A percentile compares a stretch with the other conserved stretches of the same genome.
phyloP scores from a whole-genome alignment of 208 protist genomes.

The Vickermania spadyakhi region DNA sequence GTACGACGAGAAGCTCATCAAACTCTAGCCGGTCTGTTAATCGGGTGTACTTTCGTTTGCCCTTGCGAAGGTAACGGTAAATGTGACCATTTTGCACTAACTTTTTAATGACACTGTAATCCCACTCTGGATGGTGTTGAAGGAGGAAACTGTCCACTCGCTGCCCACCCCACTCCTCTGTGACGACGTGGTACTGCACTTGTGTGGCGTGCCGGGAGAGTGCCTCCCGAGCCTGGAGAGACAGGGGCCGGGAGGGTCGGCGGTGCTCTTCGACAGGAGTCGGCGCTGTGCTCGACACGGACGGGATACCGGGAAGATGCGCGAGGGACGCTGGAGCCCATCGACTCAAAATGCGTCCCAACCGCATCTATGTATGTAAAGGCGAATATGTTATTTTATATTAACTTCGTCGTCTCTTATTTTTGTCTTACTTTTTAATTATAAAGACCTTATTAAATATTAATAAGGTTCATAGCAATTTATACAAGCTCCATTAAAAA shows the following conservation, averaged over 20 bases:
- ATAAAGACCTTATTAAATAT: too few species aligned
- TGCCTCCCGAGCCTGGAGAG: conserved; percentile 54
- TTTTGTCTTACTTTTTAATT: too few species aligned
- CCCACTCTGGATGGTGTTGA: conserved; percentile 81
- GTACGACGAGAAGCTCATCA: conserved; percentile 83
- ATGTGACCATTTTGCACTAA: conserved; percentile 84
- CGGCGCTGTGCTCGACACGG: conserved; percentile 5
- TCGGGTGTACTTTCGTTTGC: conserved; percentile 78
- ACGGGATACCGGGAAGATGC: conserved; percentile 23
- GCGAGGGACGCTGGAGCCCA: conserved; percentile 35
- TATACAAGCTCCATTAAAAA: not conserved
- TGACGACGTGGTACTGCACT: conserved; percentile 80
- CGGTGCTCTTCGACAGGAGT: conserved; percentile 29
- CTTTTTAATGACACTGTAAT: conserved; percentile 67
- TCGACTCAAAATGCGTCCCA: conserved; percentile 7
- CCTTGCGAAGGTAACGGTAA: conserved; percentile 81
- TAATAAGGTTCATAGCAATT: not conserved
- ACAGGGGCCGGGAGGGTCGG: conserved; percentile 51
- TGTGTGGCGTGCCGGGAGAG: conserved; percentile 42
- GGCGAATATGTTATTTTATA: too few species aligned
- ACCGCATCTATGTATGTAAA: conserved; percentile 23
- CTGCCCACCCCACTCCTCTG: conserved; percentile 81
- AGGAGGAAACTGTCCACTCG: conserved; percentile 77
- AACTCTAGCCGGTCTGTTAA: conserved; percentile 83
- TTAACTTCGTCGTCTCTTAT: too few species aligned